Percentiles rank a stretch among this genome's conserved stretches.
Evolutionary conservation across 129 eudicot species (phyloP).

Genomic region (Gnaphalium uliginosum): DNA sequence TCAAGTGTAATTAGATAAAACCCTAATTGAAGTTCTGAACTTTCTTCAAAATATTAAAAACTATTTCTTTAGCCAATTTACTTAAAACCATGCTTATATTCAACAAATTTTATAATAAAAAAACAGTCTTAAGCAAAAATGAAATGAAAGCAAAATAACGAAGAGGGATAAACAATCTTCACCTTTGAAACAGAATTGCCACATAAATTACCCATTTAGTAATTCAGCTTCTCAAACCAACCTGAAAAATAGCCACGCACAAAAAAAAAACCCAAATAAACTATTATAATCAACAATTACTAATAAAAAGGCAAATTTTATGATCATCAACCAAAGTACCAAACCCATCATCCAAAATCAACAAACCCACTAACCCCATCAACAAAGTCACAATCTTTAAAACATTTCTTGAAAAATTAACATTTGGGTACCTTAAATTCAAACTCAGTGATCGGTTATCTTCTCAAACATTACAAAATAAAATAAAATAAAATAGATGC

Average conservation of each 20-base stretch:
- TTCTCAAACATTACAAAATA: constrained; percentile 33
- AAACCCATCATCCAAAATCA: constrained; percentile 29
- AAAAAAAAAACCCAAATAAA: constrained; percentile 31
- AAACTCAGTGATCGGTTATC: constrained; percentile 41
- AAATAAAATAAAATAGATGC: background rate
- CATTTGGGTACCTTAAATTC: constrained; percentile 23
- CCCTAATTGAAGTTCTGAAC: constrained; percentile 13
- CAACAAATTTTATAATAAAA: background rate
- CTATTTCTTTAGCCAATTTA: constrained; percentile 1
- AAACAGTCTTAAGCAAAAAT: constrained; percentile 3
- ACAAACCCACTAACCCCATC: constrained; percentile 38
- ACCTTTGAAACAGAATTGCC: constrained; percentile 63
- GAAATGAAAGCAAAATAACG: constrained; percentile 15
- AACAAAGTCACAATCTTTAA: constrained; percentile 31
- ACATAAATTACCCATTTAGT: constrained; percentile 65
- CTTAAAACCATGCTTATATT: constrained; percentile 15
- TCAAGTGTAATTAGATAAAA: constrained; percentile 1
- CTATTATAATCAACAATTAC: constrained; percentile 6
- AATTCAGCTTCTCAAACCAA: constrained; percentile 34
- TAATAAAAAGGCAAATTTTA: constrained; percentile 20
- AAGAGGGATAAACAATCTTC: constrained; percentile 28
- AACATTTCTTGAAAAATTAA: constrained; percentile 21
- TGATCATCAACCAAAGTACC: constrained; percentile 38
- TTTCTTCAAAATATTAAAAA: background rate
- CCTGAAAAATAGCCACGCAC: constrained; percentile 41